Evolutionary conservation across 768 basidiomycete species (phyloP), one percentile per base, ranked within the genome.

Genomic region (Lactifluus echinatus): DNA sequence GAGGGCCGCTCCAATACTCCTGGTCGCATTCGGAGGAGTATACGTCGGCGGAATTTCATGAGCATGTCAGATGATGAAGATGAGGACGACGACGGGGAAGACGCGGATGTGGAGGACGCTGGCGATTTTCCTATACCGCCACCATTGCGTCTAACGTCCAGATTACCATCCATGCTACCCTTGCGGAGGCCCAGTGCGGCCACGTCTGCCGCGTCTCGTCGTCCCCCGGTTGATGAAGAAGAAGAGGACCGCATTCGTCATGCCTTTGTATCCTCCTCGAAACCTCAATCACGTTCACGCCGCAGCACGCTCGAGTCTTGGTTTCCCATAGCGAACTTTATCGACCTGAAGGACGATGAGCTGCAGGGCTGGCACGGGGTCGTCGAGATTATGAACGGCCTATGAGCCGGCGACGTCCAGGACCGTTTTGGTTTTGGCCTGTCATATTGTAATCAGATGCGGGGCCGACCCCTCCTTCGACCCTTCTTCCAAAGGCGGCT

Each of bases 41-140:
- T 61, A 19, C 67, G 67, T 10, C 67, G 71, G 48, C 64, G 67
- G 28, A 84, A 84, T 66, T 85, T 85, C 63, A 85, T 85, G 80
- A 81, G 74, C 71, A 79, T 84, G 76, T 78, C 73, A 50, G 84
- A 86, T 62, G 83, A 85, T 58, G 83, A 83, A 23, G 78, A 78
- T 48, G 78, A 77, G 4, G 74, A 42, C 11, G 40, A 60, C 12
- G 33, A 39, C 4, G 64, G 45, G 24, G 44, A 33, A 4, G 57
- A 65, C 4, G 69, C 56, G 3, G 60, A 69, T 11, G 60, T 70
- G 15, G 61, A 62, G 19, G 69, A 70, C 42, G 71, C 72, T 53
- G 65, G 68, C 29, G 68, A 66, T 40, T 63, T 46, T 36, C 65
- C 65, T 50, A 56, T 59, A 10, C 65, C 50, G 43, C 53, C 24